Base-by-base conservation (phyloP, 2,329 filamentous ascomycete species). In the Alternaria alternata region DNA sequence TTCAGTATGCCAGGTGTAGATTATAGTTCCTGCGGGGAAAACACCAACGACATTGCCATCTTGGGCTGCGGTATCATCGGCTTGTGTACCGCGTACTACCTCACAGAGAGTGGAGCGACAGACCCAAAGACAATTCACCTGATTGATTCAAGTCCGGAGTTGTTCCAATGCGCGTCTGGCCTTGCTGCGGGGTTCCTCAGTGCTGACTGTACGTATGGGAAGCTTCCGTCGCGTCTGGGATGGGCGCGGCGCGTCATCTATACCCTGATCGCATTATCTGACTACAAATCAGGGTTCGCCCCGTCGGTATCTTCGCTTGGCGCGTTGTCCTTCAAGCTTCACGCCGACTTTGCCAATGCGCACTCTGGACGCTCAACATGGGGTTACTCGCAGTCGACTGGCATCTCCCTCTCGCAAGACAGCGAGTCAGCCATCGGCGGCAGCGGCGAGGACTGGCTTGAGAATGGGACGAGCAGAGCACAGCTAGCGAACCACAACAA, bases 121-220 rank as follows among this genome's bases (percentile, higher is more conserved):
- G 65, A 74, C 46, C 78, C 81, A 5, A 66, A 79, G 20, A 79
- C 81, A 32, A 87, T 89, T 53, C 85, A 88, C 63, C 77, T 90
- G 22, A 63, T 90, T 39, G 88, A 89, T 68, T 80, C 85, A 6
- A 84, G 85, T 5, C 75, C 82, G 0, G 75, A 87, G 63, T 83
- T 94, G 32, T 92, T 94, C 76, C 84, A 87, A 11, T 91, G 89
- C 30, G 91, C 91, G 0, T 93, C 90, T 2, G 91, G 91, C 1
- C 88, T 86, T 65, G 90, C 91, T 0, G 92, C 85, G 18, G 91
- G 91, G 0, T 94, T 94, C 70, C 73, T 94, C 8, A 91, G 91
- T 0, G 83, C 82, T 34, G 89, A 94, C 75, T 94, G 91, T 81
- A 71, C 18, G 76, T 68, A 49, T 28, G 12, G 12, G 2, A 7